Percentiles rank a stretch among this genome's conserved stretches.
These are phyloP conservation scores for Pseudozyma thailandica DNA, from an alignment of 1,284 basidiomycete genomes.

Conservation along the genomic window DNA sequence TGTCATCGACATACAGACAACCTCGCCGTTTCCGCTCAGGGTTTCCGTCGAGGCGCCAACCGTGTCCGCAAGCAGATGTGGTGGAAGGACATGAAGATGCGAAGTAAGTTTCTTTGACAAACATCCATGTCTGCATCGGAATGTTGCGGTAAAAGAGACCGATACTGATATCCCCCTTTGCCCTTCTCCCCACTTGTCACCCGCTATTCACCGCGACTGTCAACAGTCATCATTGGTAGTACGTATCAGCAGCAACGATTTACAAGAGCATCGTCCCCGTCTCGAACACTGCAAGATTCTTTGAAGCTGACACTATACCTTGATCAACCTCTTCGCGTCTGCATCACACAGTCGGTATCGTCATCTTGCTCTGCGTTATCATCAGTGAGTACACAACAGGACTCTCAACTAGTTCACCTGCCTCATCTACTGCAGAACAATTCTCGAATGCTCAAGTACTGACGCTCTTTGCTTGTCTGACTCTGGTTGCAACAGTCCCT, in stretches of 20 bases:
- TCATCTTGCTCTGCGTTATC: constrained; percentile 66
- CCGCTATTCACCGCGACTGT: not conserved
- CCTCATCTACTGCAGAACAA: not conserved
- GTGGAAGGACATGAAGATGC: constrained; percentile 65
- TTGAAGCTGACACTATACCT: constrained; percentile 1
- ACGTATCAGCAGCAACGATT: constrained; percentile 1
- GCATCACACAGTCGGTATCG: constrained; percentile 54
- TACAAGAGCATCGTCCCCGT: not conserved
- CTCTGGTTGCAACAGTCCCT: constrained; percentile 35
- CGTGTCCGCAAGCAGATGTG: constrained; percentile 93
- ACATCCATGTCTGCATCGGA: too few species aligned
- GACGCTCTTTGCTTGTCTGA: not conserved
- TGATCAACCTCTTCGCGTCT: not conserved
- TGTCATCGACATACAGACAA: constrained; percentile 75
- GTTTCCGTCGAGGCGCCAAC: constrained; percentile 96
- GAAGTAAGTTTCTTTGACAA: constrained; percentile 34
- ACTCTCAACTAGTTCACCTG: not conserved
- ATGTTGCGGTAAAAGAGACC: too few species aligned
- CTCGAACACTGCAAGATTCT: not conserved
- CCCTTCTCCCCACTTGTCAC: too few species aligned
- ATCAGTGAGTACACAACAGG: constrained; percentile 55
- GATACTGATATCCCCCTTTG: not conserved
- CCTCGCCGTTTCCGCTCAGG: constrained; percentile 97
- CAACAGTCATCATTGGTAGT: constrained; percentile 44
- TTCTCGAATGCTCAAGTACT: not conserved